These are phyloP conservation scores for Auriscalpium microsporum DNA, from an alignment of 768 basidiomycete genomes.

Conservation along the genomic window DNA sequence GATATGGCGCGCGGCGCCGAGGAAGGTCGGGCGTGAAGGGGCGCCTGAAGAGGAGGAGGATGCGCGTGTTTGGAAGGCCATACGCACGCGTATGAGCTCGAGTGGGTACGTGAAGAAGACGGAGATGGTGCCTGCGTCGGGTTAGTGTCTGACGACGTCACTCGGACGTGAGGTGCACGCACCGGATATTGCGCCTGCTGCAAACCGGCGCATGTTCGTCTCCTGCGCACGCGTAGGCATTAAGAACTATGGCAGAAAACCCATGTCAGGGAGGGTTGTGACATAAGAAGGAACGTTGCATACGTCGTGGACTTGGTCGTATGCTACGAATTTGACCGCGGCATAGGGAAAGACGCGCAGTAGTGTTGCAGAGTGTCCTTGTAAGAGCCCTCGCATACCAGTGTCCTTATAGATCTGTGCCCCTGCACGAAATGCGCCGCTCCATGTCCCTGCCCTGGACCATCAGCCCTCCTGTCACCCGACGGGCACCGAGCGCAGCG, in stretches of 20 bases:
- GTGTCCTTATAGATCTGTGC: conserved; percentile 56
- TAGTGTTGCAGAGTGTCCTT: conserved; percentile 94
- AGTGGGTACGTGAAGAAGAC: conserved; percentile 93
- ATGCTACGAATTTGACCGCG: conserved; percentile 94
- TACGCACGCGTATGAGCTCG: conserved; percentile 89
- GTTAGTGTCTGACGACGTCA: neutral
- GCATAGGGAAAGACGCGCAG: conserved; percentile 95
- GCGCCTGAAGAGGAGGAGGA: conserved; percentile 7
- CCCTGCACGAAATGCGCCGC: conserved; percentile 74
- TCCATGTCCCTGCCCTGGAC: conserved; percentile 64
- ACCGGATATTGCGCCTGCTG: conserved; percentile 88
- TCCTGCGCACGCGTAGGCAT: conserved; percentile 80
- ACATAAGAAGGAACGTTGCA: conserved; percentile 14
- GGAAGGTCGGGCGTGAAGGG: conserved; percentile 36
- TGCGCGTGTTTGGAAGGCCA: conserved; percentile 72
- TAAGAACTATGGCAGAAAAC: conserved; percentile 42
- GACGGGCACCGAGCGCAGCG: neutral
- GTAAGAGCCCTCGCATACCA: conserved; percentile 78
- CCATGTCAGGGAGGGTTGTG: neutral
- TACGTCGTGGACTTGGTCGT: conserved; percentile 80
- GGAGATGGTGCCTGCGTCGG: conserved; percentile 62
- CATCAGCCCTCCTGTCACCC: neutral
- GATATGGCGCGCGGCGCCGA: conserved; percentile 51
- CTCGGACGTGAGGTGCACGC: conserved; percentile 12
- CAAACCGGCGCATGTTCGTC: conserved; percentile 71